phyloP scores from a whole-genome alignment of 768 basidiomycete species.

The Rhizopogon vinicolor region DNA sequence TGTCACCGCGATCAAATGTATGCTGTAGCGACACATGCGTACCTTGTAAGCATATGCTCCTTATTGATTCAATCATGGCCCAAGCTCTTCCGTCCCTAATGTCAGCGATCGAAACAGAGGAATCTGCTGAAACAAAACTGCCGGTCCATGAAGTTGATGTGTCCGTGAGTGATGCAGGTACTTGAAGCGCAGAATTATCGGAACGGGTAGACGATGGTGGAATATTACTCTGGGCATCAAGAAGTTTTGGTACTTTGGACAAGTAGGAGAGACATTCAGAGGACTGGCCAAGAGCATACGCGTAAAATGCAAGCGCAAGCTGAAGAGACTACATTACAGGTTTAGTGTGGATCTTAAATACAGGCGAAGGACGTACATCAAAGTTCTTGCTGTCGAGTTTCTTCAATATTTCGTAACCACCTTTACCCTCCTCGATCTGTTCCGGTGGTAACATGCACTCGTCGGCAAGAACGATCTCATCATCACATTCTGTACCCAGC shows the following conservation, averaged over 20 bases:
- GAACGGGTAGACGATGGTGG: slow-evolving; percentile 41
- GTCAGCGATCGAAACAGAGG: slow-evolving; percentile 41
- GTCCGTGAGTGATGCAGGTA: slow-evolving; percentile 28
- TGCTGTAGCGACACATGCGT: slow-evolving; percentile 9
- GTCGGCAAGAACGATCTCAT: slow-evolving; percentile 31
- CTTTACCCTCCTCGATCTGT: slow-evolving; percentile 50
- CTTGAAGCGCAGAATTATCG: slow-evolving; percentile 32
- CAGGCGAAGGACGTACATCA: slow-evolving; percentile 45
- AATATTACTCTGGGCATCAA: slow-evolving; percentile 50
- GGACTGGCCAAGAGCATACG: slow-evolving; percentile 69
- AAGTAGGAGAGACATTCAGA: slow-evolving; percentile 60
- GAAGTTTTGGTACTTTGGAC: slow-evolving; percentile 46
- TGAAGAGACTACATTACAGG: slow-evolving; percentile 49
- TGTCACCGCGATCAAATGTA: not conserved
- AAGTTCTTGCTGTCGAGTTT: slow-evolving; percentile 43
- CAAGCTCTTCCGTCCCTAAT: slow-evolving; percentile 68
- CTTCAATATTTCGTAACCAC: slow-evolving; percentile 51
- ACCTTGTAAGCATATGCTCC: slow-evolving; percentile 81
- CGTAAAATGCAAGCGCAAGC: slow-evolving; percentile 72
- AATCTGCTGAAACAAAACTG: slow-evolving; percentile 41
- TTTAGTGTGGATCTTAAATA: not conserved
- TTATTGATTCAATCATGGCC: slow-evolving; percentile 67
- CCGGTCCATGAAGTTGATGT: slow-evolving; percentile 47
- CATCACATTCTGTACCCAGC: slow-evolving; percentile 41
- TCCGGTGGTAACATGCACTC: slow-evolving; percentile 58